Evolutionary conservation across 257 asterid species (phyloP).

Genomic region (Petrea volubilis): DNA sequence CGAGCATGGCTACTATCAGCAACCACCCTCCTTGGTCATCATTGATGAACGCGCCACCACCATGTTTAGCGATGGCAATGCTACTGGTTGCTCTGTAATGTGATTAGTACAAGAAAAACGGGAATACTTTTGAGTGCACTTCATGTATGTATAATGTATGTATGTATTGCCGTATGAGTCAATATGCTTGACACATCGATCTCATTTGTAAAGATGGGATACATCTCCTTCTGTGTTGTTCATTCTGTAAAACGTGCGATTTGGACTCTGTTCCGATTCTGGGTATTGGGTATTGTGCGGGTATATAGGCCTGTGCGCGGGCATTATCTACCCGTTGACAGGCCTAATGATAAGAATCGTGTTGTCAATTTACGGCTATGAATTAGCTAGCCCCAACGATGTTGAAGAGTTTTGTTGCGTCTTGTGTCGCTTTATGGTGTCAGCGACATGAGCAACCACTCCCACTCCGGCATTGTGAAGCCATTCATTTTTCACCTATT

Average conservation of each 20-base stretch:
- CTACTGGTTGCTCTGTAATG: conserved; percentile 73
- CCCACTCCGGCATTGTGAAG: conserved; percentile 83
- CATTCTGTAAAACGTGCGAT: too few species aligned
- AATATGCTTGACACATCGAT: too few species aligned
- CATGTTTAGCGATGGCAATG: conserved; percentile 74
- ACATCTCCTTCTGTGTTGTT: too few species aligned
- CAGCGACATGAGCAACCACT: conserved; percentile 83
- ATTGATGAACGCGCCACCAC: conserved; percentile 36
- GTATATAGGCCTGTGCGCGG: too few species aligned
- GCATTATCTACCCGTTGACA: too few species aligned
- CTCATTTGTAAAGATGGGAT: too few species aligned
- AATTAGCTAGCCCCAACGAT: conserved; percentile 34
- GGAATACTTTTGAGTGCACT: background rate
- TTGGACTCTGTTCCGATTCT: too few species aligned
- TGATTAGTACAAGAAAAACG: conserved; percentile 16
- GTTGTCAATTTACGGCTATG: conserved; percentile 18
- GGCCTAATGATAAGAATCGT: too few species aligned
- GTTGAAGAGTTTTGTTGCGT: conserved; percentile 45
- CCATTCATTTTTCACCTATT: conserved; percentile 87
- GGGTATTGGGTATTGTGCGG: too few species aligned
- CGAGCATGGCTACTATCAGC: conserved; percentile 56
- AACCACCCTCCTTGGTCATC: conserved; percentile 43
- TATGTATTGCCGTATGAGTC: too few species aligned
- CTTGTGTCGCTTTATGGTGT: conserved; percentile 61
- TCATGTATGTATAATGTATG: background rate